Conservation (phyloP, 75 land plant species). For the Pinus tabuliformis region DNA sequence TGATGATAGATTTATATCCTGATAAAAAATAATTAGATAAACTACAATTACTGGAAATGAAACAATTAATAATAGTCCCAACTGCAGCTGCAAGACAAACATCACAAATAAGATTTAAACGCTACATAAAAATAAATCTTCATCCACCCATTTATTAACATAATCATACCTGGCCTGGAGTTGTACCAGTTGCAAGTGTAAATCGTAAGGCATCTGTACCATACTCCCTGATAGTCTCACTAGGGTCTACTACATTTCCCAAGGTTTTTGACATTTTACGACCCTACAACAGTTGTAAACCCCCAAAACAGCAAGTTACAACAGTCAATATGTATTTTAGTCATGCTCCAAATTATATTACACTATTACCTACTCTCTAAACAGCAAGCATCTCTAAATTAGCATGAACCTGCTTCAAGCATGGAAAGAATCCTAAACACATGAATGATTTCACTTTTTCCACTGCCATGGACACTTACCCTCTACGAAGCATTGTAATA, state of each 20-base stretch:
- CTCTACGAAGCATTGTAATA: background rate
- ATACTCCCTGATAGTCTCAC: constrained; percentile 80
- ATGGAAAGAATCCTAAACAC: background rate
- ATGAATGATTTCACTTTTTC: background rate
- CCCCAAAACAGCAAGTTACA: no score
- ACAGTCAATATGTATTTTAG: background rate
- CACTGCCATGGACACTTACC: background rate
- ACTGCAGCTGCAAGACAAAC: background rate
- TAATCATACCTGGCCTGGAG: constrained; percentile 83
- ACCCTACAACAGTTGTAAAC: constrained; percentile 49
- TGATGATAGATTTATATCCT: constrained; percentile 86
- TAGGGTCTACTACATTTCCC: constrained; percentile 95
- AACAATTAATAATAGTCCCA: constrained; percentile 1
- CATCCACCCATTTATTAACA: background rate
- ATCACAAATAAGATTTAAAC: background rate
- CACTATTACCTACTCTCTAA: background rate
- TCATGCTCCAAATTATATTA: background rate
- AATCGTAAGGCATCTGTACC: constrained; percentile 98
- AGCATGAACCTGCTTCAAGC: background rate
- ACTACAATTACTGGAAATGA: background rate
- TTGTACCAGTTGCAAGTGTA: constrained; percentile 85
- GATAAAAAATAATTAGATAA: background rate
- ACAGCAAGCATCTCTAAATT: background rate
- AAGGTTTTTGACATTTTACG: constrained; percentile 96
- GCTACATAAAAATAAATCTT: background rate